A percentile compares a stretch with the other conserved stretches of the same genome.
These are phyloP conservation scores for Gossypium longicalyx DNA, from an alignment of 345 rosid genomes.

Conservation along the genomic window DNA sequence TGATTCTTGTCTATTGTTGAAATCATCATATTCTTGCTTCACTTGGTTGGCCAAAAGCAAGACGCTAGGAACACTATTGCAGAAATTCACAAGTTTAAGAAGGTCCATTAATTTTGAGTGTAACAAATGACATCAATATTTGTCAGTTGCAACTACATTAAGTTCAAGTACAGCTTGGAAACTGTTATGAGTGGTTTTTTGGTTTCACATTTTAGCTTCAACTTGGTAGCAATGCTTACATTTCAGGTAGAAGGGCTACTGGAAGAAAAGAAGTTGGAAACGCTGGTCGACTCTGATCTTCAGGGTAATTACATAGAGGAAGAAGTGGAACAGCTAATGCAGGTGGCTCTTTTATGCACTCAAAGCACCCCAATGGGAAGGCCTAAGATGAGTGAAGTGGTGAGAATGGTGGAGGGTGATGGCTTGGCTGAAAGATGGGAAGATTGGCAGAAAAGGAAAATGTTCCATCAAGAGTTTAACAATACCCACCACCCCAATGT, in stretches of 20 bases:
- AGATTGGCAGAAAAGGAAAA: slow-evolving; percentile 90
- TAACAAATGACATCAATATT: neutral
- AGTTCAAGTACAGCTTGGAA: neutral
- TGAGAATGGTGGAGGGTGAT: slow-evolving; percentile 93
- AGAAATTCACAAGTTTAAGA: neutral
- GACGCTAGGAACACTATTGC: neutral
- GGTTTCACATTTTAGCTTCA: neutral
- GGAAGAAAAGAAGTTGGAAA: slow-evolving; percentile 67
- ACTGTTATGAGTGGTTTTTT: neutral
- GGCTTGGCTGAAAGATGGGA: slow-evolving; percentile 92
- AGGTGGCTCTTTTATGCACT: slow-evolving; percentile 82
- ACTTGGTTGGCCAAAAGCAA: slow-evolving; percentile 3
- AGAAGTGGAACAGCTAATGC: slow-evolving; percentile 80
- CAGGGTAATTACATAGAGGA: slow-evolving; percentile 49
- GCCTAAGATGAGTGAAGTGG: slow-evolving; percentile 91
- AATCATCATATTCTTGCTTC: neutral
- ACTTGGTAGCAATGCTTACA: slow-evolving; percentile 1
- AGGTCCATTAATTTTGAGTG: neutral
- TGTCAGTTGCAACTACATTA: neutral
- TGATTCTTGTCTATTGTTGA: neutral
- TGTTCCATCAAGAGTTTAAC: slow-evolving; percentile 51
- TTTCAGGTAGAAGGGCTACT: slow-evolving; percentile 88
- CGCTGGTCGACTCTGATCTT: slow-evolving; percentile 64
- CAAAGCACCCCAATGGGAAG: slow-evolving; percentile 73
- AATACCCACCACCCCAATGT: slow-evolving; percentile 32